Evolutionary conservation across 768 basidiomycete genomes (phyloP).

Genomic region (Mycena epipterygia): DNA sequence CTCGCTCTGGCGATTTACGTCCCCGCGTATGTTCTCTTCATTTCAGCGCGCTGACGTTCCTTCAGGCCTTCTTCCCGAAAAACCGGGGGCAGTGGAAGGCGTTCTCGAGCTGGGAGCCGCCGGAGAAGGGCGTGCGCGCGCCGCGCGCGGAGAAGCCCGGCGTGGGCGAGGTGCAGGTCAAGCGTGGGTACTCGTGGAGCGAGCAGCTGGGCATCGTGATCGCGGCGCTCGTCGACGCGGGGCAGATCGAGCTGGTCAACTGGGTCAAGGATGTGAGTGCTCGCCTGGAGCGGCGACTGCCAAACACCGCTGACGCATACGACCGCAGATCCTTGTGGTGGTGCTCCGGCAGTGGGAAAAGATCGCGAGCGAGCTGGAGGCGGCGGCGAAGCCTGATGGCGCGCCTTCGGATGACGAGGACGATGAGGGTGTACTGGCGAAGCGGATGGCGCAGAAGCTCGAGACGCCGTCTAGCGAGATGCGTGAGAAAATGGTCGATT

Average conservation of each 20-base stretch:
- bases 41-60: neutral
- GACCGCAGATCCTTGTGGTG: conserved; percentile 24
- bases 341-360: conserved; percentile 25
- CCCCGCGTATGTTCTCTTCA: neutral
- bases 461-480: conserved; percentile 31
- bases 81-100: conserved; percentile 72
- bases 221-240: conserved; percentile 68
- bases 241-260: conserved; percentile 63
- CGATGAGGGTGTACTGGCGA: conserved; percentile 28
- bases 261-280: conserved; percentile 74
- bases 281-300: neutral
- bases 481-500: conserved; percentile 29
- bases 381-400: conserved; percentile 16
- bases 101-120: conserved; percentile 84
- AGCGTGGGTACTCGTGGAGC: conserved; percentile 76
- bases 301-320: neutral
- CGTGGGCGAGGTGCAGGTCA: conserved; percentile 69
- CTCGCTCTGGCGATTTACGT: neutral
- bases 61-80: conserved; percentile 89
- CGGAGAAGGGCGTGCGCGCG: conserved; percentile 51
- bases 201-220: conserved; percentile 80
- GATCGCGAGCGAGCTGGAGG: conserved; percentile 19
- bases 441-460: conserved; percentile 30
- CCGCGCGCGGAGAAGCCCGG: conserved; percentile 15
- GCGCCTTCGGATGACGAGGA: conserved; percentile 24